phyloP scores from a whole-genome alignment of 73 alveolate genomes.

The Paramecium sonneborni region DNA sequence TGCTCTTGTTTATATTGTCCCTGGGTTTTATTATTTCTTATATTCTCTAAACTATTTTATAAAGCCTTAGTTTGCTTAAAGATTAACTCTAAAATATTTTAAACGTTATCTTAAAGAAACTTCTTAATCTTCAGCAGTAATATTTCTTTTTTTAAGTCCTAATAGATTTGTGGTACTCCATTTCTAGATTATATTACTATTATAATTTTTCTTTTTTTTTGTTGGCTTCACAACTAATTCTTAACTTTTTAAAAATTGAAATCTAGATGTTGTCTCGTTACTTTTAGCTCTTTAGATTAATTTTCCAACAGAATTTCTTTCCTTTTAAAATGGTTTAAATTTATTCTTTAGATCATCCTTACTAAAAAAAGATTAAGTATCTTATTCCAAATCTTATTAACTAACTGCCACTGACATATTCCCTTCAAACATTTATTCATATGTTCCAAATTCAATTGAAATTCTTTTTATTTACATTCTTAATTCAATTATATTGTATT shows the following conservation, averaged over 20 bases:
- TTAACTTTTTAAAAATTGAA: background rate
- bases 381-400: background rate
- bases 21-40: background rate
- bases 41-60: background rate
- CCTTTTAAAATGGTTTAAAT: background rate
- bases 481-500: too few species aligned
- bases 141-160: background rate
- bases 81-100: background rate
- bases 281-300: background rate
- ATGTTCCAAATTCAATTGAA: background rate
- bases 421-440: background rate
- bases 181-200: background rate
- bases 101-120: background rate
- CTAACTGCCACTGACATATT: background rate
- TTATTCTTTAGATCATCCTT: background rate
- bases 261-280: background rate
- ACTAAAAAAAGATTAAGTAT: background rate
- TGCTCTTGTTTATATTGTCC: background rate
- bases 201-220: background rate
- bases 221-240: background rate
- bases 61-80: slow-evolving; percentile 6
- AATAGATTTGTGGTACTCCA: background rate
- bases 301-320: background rate
- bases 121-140: background rate
- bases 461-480: too few species aligned